Base-by-base conservation (phyloP, 208 protist species). In the Trypanosoma cruzi region DNA sequence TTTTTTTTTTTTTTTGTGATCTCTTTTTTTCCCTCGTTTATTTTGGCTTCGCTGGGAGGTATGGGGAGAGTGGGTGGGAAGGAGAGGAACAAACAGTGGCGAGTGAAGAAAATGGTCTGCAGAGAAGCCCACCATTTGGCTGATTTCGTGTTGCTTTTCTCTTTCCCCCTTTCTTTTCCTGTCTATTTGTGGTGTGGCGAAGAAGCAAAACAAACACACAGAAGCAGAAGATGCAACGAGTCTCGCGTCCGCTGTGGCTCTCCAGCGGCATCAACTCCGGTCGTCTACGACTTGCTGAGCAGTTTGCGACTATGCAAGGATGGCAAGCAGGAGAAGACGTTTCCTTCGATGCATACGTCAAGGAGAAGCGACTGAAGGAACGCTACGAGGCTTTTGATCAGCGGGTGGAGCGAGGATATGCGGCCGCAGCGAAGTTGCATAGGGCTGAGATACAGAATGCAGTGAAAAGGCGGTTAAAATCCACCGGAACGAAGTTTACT, bases 381-480 rank as follows among this genome's bases (percentile, higher is more conserved):
- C 75, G 66, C 73, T 92, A 82, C 70, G 91, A 96, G 10, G 79
- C 66, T 0, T 96, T 96, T 72, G 91, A 96, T 57, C 91, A 96
- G 64, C 88, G 91, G 0, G 88, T 96, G 3, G 88, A 94, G 77
- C 82, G 87, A 0, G 91, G 86, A 44, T 96, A 86, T 63, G 75
- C 71, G 7, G 78, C 73, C 0, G 80, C 85, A 0, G 75, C 72
- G 5, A 85, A 83, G 75, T 50, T 75, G 54, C 91, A 96, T 68
- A 88, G 86, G 32, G 68, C 82, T 3, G 88, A 96, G 61, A 81
- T 96, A 36, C 68, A 86, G 71, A 96, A 96, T 74, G 85, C 80
- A 40, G 78, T 92, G 53, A 96, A 96, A 73, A 81, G 91, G 26
- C 71, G 78, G 29, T 73, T 93, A 10, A 86, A 82, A 42, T 57